Evolutionary conservation across 805 yeast genomes (phyloP).

Genomic region (Sugiyamaella americana): DNA sequence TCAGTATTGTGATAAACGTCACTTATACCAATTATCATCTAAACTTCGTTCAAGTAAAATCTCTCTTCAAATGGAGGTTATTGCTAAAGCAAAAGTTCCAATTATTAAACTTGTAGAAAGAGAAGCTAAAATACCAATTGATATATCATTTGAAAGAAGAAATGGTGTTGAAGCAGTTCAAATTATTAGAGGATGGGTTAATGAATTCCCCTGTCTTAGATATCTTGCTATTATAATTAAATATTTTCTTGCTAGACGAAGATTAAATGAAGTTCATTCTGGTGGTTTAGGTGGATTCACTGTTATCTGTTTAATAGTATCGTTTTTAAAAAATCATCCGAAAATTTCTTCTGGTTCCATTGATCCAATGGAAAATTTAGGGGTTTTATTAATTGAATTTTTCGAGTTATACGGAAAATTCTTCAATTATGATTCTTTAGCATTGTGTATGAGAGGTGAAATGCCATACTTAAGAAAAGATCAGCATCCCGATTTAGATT

Average conservation of each 20-base stretch:
- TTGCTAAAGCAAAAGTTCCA: slow-evolving; percentile 88
- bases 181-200: slow-evolving; percentile 68
- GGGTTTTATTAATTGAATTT: slow-evolving; percentile 81
- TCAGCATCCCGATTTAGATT: slow-evolving; percentile 45
- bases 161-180: slow-evolving; percentile 81
- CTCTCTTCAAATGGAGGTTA: slow-evolving; percentile 73
- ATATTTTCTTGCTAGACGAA: slow-evolving; percentile 74
- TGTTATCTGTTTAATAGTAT: slow-evolving; percentile 77
- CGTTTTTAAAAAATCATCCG: slow-evolving; percentile 77
- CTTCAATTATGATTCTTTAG: slow-evolving; percentile 78
- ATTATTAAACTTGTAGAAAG: slow-evolving; percentile 86
- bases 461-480: slow-evolving; percentile 56
- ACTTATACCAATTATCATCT: slow-evolving; percentile 67
- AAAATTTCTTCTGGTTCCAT: slow-evolving; percentile 61
- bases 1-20: slow-evolving; percentile 50
- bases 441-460: slow-evolving; percentile 55
- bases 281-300: slow-evolving; percentile 96
- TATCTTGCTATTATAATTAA: slow-evolving; percentile 78
- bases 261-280: slow-evolving; percentile 75
- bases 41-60: slow-evolving; percentile 53
- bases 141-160: slow-evolving; percentile 80
- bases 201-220: slow-evolving; percentile 67
- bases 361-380: slow-evolving; percentile 66
- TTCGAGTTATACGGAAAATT: slow-evolving; percentile 88
- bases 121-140: slow-evolving; percentile 64